Evolutionary conservation across 768 basidiomycete genomes (phyloP).

Genomic region (Strobilomyces confusus): DNA sequence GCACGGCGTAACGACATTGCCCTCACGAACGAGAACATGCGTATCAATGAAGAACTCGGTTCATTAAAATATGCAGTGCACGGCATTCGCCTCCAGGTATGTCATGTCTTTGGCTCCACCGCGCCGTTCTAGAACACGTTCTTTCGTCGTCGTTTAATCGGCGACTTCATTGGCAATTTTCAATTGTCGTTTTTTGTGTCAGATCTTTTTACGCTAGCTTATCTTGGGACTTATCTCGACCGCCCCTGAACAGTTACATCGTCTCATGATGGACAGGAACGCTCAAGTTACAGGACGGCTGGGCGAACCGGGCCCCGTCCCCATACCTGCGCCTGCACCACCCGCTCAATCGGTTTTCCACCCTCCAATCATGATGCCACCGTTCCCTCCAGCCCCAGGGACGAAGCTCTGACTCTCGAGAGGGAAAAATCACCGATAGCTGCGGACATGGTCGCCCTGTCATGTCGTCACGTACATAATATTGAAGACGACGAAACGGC

Average conservation of each 20-base stretch:
- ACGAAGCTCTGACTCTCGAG: constrained; percentile 27
- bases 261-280: constrained; percentile 75
- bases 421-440: constrained; percentile 2
- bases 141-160: neutral
- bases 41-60: constrained; percentile 70
- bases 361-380: constrained; percentile 30
- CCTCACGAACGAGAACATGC: constrained; percentile 64
- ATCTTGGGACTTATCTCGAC: constrained; percentile 13
- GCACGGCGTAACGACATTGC: constrained; percentile 62
- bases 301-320: constrained; percentile 23
- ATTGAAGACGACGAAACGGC: constrained; percentile 2
- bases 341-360: constrained; percentile 23
- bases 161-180: constrained; percentile 1
- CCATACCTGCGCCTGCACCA: constrained; percentile 20
- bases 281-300: constrained; percentile 49
- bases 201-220: constrained; percentile 10
- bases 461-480: constrained; percentile 24
- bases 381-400: constrained; percentile 28
- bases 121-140: neutral
- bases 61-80: constrained; percentile 66
- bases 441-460: neutral
- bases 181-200: constrained; percentile 5
- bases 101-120: constrained; percentile 20
- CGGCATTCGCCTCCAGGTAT: constrained; percentile 75
- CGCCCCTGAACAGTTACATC: constrained; percentile 45